Evolutionary conservation across 495 filamentous ascomycete species (phyloP).

Genomic region (Parmelia sp.): DNA sequence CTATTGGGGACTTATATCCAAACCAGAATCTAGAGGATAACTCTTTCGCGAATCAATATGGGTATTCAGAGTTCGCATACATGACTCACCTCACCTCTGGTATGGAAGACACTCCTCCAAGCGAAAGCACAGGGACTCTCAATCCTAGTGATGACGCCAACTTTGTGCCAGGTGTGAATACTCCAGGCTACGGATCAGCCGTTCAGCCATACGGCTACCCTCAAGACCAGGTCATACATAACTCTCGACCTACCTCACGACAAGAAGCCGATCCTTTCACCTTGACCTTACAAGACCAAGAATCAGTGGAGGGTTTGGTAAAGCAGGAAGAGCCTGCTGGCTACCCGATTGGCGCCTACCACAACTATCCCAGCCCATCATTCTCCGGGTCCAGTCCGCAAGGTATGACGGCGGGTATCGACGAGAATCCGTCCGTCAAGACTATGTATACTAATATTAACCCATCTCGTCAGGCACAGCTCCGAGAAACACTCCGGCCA

Average conservation of each 20-base stretch:
- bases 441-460: conserved; percentile 29
- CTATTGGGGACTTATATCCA: conserved; percentile 65
- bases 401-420: conserved; percentile 37
- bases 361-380: conserved; percentile 53
- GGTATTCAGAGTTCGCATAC: conserved; percentile 88
- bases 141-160: conserved; percentile 34
- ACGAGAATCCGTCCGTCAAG: conserved; percentile 28
- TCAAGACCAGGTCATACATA: conserved; percentile 11
- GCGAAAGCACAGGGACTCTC: conserved; percentile 40
- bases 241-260: conserved; percentile 29
- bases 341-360: conserved; percentile 65
- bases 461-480: conserved; percentile 29
- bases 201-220: conserved; percentile 13
- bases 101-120: conserved; percentile 69
- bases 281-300: conserved; percentile 22
- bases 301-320: conserved; percentile 30
- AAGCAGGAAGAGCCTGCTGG: conserved; percentile 55
- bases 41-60: conserved; percentile 94
- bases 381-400: conserved; percentile 47
- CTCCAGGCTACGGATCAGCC: conserved; percentile 24
- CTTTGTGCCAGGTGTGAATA: conserved; percentile 26
- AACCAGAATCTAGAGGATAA: conserved; percentile 90
- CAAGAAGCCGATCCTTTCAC: conserved; percentile 29
- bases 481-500: conserved; percentile 31
- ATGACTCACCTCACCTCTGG: conserved; percentile 89